These are phyloP conservation scores for Sonneratia alba DNA, from an alignment of 345 rosid species.

Conservation along the genomic window DNA sequence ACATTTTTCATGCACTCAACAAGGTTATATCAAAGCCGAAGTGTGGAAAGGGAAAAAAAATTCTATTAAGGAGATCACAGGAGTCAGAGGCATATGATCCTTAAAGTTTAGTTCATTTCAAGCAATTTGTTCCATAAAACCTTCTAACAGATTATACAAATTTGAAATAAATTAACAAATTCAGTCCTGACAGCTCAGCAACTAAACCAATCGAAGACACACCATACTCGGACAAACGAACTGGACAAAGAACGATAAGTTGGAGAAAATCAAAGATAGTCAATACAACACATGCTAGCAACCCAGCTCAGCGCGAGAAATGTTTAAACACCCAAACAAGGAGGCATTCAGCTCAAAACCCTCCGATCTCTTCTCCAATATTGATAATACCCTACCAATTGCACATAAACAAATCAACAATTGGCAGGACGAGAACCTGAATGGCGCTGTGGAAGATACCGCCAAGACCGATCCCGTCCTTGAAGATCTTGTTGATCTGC, in stretches of 20 bases:
- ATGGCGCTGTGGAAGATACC: slow-evolving; percentile 98
- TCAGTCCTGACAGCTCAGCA: neutral
- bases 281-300: neutral
- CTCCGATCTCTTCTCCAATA: slow-evolving; percentile 7
- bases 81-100: neutral
- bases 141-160: neutral
- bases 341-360: neutral
- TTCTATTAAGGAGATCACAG: neutral
- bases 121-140: neutral
- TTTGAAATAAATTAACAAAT: neutral
- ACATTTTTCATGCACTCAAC: neutral
- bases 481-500: slow-evolving; percentile 92
- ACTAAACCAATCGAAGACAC: too few species aligned
- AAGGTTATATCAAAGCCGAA: neutral
- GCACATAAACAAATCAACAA: neutral
- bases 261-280: neutral
- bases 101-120: neutral
- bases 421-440: slow-evolving; percentile 37
- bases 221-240: neutral
- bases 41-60: neutral
- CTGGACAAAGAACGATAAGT: neutral
- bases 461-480: slow-evolving; percentile 86
- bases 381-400: neutral
- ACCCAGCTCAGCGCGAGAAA: neutral
- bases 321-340: neutral